A percentile compares a stretch with the other conserved stretches of the same genome.
Conservation (phyloP, 352 stramenopile species). For the Globisporangium mamillatum region DNA sequence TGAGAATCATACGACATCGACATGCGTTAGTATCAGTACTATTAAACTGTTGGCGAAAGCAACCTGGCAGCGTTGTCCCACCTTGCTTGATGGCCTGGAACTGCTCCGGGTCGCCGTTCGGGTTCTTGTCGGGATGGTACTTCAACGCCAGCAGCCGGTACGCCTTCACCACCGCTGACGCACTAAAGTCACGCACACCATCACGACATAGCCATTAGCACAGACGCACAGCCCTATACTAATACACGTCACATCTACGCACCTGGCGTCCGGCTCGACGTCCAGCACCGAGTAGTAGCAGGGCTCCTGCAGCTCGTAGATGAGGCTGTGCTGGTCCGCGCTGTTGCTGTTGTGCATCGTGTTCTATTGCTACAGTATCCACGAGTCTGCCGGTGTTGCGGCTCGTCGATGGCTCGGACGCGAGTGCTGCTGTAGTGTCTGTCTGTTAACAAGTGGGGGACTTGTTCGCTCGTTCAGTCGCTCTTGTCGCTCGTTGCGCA, state of each 20-base stretch:
- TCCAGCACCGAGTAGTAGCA: slow-evolving; percentile 74
- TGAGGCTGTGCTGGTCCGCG: slow-evolving; percentile 19
- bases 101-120: slow-evolving; percentile 77
- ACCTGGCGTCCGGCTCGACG: slow-evolving; percentile 61
- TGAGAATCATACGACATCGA: slow-evolving; percentile 9
- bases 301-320: slow-evolving; percentile 49
- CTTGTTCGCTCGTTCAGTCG: not conserved
- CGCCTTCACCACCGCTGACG: slow-evolving; percentile 92
- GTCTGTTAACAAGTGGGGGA: not conserved
- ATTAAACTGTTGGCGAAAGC: too few species aligned
- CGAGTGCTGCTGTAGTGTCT: not conserved
- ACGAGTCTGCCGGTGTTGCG: not conserved
- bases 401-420: not conserved
- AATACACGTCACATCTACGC: not conserved
- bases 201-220: not conserved
- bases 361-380: not conserved
- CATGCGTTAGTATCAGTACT: not conserved
- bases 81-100: slow-evolving; percentile 84
- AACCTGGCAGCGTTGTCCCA: slow-evolving; percentile 3
- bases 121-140: slow-evolving; percentile 97
- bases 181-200: slow-evolving; percentile 33
- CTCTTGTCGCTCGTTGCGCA: slow-evolving; percentile 2
- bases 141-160: slow-evolving; percentile 93
- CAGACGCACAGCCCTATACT: not conserved
- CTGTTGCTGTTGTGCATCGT: slow-evolving; percentile 21